phyloP scores from a whole-genome alignment of 2,329 filamentous ascomycete genomes.

The Cladophialophora psammophila region DNA sequence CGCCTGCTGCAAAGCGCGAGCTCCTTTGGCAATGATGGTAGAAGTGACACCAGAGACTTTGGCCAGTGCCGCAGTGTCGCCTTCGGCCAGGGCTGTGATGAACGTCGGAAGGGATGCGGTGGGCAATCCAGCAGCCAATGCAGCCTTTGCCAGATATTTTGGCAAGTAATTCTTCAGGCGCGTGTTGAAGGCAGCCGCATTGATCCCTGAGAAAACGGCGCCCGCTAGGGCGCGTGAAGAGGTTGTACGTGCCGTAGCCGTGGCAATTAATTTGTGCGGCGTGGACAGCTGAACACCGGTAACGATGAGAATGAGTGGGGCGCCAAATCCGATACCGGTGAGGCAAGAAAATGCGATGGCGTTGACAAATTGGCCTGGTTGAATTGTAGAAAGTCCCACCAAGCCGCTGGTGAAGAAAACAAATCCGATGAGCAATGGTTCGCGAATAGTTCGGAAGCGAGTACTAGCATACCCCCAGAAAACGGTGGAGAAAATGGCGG shows the following conservation, averaged over 20 bases:
- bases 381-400: slow-evolving; percentile 21
- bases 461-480: slow-evolving; percentile 5
- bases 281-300: slow-evolving; percentile 19
- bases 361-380: slow-evolving; percentile 9
- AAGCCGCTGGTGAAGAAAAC: slow-evolving; percentile 12
- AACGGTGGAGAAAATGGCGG: neutral
- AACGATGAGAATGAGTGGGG: slow-evolving; percentile 17
- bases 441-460: slow-evolving; percentile 13
- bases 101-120: too few relatives aligned
- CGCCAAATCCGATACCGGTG: slow-evolving; percentile 21
- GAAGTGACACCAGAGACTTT: slow-evolving; percentile 23
- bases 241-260: slow-evolving; percentile 20
- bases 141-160: too few relatives aligned
- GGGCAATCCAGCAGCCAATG: too few relatives aligned
- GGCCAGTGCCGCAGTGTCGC: neutral
- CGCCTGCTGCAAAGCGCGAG: slow-evolving; percentile 27
- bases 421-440: slow-evolving; percentile 13
- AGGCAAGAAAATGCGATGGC: slow-evolving; percentile 16
- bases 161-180: neutral
- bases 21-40: slow-evolving; percentile 10
- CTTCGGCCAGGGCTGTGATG: too few relatives aligned
- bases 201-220: slow-evolving; percentile 19
- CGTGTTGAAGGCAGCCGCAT: slow-evolving; percentile 11
- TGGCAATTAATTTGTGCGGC: slow-evolving; percentile 24
- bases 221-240: slow-evolving; percentile 14